A percentile compares a stretch with the other conserved stretches of the same genome.
phyloP scores from a whole-genome alignment of 495 filamentous ascomycete genomes.

The Polyplosphaeria fusca region DNA sequence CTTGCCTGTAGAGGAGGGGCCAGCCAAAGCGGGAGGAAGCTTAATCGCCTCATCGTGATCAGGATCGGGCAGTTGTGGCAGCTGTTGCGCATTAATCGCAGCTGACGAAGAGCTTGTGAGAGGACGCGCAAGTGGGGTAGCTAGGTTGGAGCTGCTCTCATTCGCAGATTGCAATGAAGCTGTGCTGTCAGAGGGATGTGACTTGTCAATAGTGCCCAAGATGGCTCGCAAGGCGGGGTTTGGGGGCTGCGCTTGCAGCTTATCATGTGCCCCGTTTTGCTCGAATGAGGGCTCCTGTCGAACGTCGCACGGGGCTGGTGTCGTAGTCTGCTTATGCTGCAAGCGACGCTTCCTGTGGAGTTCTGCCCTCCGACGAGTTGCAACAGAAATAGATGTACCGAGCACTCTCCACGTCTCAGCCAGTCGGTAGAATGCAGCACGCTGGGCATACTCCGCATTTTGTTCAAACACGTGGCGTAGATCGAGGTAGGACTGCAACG shows the following conservation, averaged over 20 bases:
- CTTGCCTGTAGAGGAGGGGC: constrained; percentile 15
- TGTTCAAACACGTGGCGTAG: constrained; percentile 34
- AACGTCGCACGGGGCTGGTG: constrained; percentile 7
- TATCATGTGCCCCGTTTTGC: constrained; percentile 16
- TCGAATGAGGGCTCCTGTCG: neutral
- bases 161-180: constrained; percentile 37
- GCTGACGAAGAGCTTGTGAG: constrained; percentile 47
- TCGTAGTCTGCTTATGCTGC: neutral
- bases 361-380: constrained; percentile 30
- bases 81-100: neutral
- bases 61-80: constrained; percentile 33
- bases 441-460: constrained; percentile 37
- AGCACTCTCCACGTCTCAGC: constrained; percentile 41
- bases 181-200: constrained; percentile 23
- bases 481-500: constrained; percentile 28
- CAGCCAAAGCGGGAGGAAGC: constrained; percentile 35
- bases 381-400: constrained; percentile 15
- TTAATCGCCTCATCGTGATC: constrained; percentile 34
- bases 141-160: constrained; percentile 67
- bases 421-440: constrained; percentile 33
- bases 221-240: constrained; percentile 29
- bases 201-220: constrained; percentile 9
- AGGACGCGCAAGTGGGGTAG: constrained; percentile 73
- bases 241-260: neutral
- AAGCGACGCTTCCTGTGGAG: constrained; percentile 18